A percentile compares a stretch with the other conserved stretches of the same genome.
These are phyloP conservation scores for Coemansia sp. DNA, from an alignment of 192 early-diverging fungal genomes.

Conservation along the genomic window DNA sequence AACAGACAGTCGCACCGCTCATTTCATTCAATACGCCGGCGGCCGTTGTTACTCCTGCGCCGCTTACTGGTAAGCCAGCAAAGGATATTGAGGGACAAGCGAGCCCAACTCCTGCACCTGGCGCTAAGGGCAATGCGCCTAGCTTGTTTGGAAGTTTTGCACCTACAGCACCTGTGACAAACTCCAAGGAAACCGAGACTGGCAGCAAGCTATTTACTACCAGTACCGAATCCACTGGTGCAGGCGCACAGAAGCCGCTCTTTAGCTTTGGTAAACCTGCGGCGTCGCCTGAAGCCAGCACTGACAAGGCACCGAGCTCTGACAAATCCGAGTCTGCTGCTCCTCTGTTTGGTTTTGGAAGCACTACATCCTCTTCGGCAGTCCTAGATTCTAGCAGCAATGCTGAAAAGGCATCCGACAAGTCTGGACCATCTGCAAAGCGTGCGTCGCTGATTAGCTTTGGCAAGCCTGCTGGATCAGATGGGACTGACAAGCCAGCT, in stretches of 20 bases:
- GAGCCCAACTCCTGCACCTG: too few species aligned
- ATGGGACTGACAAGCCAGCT: too few species aligned
- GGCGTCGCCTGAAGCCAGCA: background rate
- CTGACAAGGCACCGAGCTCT: background rate
- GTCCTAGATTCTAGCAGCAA: background rate
- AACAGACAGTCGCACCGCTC: background rate
- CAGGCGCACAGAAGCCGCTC: conserved; percentile 5
- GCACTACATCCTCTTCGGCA: background rate
- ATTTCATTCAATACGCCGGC: background rate
- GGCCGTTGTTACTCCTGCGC: background rate
- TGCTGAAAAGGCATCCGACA: background rate
- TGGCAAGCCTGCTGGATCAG: background rate
- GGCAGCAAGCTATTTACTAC: background rate
- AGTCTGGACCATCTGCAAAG: conserved; percentile 1
- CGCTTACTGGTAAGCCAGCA: background rate
- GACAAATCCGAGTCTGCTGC: background rate
- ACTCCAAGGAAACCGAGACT: background rate
- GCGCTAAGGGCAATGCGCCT: background rate
- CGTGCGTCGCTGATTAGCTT: conserved; percentile 1
- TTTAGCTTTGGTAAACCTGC: conserved; percentile 22
- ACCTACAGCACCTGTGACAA: conserved; percentile 1
- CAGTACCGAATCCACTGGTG: background rate
- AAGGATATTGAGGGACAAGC: background rate
- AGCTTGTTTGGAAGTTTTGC: conserved; percentile 9
- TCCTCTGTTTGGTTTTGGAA: background rate